phyloP scores from a whole-genome alignment of 2,329 filamentous ascomycete genomes.

The Fulvia fulva region DNA sequence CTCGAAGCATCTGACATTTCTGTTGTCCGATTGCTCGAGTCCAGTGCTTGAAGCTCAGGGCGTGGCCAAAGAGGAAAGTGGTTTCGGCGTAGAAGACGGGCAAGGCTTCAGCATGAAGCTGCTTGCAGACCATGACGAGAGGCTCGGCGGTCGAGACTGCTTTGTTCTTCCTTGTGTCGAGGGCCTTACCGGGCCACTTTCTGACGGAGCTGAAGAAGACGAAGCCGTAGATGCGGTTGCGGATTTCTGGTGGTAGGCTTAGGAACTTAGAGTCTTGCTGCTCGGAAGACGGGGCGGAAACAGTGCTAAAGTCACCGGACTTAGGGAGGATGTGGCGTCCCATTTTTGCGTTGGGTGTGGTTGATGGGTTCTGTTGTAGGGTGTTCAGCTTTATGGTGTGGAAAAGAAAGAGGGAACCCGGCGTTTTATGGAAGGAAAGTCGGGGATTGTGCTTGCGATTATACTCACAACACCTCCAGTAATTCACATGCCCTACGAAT shows the following conservation, averaged over 20 bases:
- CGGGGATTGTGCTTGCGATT: too few species aligned
- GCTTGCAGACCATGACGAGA: not conserved
- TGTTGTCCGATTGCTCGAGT: too few species aligned
- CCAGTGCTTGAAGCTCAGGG: not conserved
- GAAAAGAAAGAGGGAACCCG: not conserved
- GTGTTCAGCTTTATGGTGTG: too few species aligned
- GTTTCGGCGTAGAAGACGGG: not conserved
- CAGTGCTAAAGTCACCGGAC: not conserved
- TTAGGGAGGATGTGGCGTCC: not conserved
- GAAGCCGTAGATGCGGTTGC: conserved; percentile 6
- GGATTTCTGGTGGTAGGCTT: conserved; percentile 2
- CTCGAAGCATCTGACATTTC: too few species aligned
- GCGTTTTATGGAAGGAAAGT: too few species aligned
- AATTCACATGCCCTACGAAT: too few species aligned
- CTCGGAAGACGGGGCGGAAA: not conserved
- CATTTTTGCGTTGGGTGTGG: too few species aligned
- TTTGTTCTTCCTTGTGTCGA: too few species aligned
- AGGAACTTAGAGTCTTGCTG: not conserved
- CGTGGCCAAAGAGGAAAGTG: not conserved
- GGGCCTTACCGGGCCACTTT: not conserved
- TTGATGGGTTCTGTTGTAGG: too few species aligned
- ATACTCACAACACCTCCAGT: too few species aligned
- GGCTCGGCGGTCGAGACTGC: too few species aligned
- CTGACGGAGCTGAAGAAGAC: not conserved
- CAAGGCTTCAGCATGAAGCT: too few species aligned